Conservation (phyloP, 192 early-diverging fungal genomes). For the Coemansia sp. region DNA sequence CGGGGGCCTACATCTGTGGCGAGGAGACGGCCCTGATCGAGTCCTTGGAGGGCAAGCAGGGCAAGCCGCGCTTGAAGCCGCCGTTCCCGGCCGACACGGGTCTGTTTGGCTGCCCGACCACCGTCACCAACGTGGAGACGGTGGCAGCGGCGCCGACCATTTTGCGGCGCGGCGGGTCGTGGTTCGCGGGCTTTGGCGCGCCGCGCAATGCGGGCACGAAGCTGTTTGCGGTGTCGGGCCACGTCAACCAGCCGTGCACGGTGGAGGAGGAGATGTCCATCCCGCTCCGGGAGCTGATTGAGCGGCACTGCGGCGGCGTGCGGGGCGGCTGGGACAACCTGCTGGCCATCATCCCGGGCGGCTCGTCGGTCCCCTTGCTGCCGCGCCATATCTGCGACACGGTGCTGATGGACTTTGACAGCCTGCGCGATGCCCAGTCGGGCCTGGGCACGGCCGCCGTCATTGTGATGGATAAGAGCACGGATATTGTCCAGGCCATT, state of each 20-base stretch:
- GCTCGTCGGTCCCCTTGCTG: slow-evolving; percentile 87
- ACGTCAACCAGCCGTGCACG: slow-evolving; percentile 96
- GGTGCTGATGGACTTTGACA: slow-evolving; percentile 98
- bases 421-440: slow-evolving; percentile 85
- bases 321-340: slow-evolving; percentile 98
- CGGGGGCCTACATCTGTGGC: slow-evolving; percentile 97
- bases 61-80: slow-evolving; percentile 98
- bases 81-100: slow-evolving; percentile 99
- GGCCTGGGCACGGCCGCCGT: slow-evolving; percentile 95
- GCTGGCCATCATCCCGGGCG: slow-evolving; percentile 94
- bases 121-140: slow-evolving; percentile 99
- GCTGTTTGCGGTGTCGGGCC: slow-evolving; percentile 95
- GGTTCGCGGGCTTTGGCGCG: slow-evolving; percentile 95
- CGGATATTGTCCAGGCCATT: slow-evolving; percentile 91
- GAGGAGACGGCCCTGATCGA: slow-evolving; percentile 89
- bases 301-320: slow-evolving; percentile 93
- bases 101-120: slow-evolving; percentile 97
- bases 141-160: slow-evolving; percentile 98
- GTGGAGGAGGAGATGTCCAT: slow-evolving; percentile 99
- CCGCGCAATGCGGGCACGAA: slow-evolving; percentile 92
- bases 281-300: slow-evolving; percentile 86
- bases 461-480: slow-evolving; percentile 98
- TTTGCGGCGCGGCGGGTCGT: slow-evolving; percentile 77
- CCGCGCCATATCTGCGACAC: slow-evolving; percentile 82
- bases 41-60: slow-evolving; percentile 92